Evolutionary conservation across 108 stramenopile genomes (phyloP), one percentile per base, ranked within the genome.

Genomic region (Cyclostephanos tholiformis): DNA sequence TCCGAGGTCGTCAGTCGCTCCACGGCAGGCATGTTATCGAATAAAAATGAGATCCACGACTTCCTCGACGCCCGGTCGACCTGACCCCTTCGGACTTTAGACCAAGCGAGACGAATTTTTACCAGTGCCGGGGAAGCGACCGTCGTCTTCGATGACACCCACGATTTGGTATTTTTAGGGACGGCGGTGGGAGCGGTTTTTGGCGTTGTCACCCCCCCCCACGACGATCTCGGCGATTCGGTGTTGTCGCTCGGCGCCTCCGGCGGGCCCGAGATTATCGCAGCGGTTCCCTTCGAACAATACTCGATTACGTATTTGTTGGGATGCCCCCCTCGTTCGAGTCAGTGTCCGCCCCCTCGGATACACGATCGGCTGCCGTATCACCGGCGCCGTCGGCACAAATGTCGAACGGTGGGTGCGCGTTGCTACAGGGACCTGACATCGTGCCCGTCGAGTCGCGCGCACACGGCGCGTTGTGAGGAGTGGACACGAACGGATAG

Each of bases 261-360:
- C 52, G 95, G 95, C 11, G 95, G 95, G 6, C 90, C 95, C 11
- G 89, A 89, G 53, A 95, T 95, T 39, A 95, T 95, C 48, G 85
- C 92, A 0, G 76, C 88, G 12, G 84, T n/a, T 90, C n/a, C 30
- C 55, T 89, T 2, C 91, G 90, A 66, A 85, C 87, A 7, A 64
- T 95, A 36, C 53, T 95, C 17, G 90, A 93, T 63, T 67, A 80
- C 57, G 74, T 70, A 35, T 70, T 85, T 27, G 52, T 79, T 16
- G 91, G 92, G n/a, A n/a, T n/a, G n/a, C n/a, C n/a, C n/a, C n/a
- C n/a, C n/a, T n/a, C n/a, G n/a, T n/a, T n/a, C n/a, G n/a, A n/a
- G n/a, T n/a, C n/a, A n/a, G n/a, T n/a, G n/a, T n/a, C n/a, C n/a
- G n/a, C n/a, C n/a, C n/a, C n/a, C n/a, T n/a, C 88, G 95, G 4